Evolutionary conservation across 1,284 basidiomycete genomes (phyloP).

Genomic region (Rhodotorula mucilaginosa): DNA sequence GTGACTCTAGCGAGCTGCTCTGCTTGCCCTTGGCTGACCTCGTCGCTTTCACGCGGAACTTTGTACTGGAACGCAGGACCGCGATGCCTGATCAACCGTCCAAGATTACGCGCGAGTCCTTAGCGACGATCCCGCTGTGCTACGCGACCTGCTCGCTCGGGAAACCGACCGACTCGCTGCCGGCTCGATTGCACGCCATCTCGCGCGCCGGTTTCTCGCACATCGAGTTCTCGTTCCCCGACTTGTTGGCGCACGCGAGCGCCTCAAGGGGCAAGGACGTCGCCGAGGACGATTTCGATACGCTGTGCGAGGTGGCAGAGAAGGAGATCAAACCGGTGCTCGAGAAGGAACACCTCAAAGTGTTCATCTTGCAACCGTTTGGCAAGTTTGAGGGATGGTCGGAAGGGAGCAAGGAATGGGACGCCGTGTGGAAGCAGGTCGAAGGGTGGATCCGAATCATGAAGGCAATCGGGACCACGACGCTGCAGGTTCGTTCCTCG

Average conservation of each 20-base stretch:
- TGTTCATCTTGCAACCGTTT: constrained; percentile 29
- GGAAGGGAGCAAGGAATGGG: constrained; percentile 17
- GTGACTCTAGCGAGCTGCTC: not conserved
- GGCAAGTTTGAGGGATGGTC: constrained; percentile 23
- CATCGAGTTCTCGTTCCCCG: constrained; percentile 41
- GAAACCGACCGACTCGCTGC: constrained; percentile 16
- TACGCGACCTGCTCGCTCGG: constrained; percentile 25
- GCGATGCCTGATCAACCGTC: not conserved
- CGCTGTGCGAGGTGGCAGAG: not conserved
- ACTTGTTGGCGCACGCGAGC: constrained; percentile 33
- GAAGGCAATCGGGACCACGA: constrained; percentile 12
- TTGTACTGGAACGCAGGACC: not conserved
- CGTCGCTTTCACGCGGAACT: not conserved
- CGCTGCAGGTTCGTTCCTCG: constrained; percentile 14
- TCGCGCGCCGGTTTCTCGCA: constrained; percentile 36
- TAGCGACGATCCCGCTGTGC: constrained; percentile 17
- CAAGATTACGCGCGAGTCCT: not conserved
- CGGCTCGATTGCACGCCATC: constrained; percentile 11
- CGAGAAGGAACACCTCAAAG: not conserved
- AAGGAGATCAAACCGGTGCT: not conserved
- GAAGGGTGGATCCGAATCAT: constrained; percentile 26
- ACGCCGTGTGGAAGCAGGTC: constrained; percentile 12
- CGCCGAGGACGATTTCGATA: constrained; percentile 15
- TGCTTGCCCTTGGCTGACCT: not conserved
- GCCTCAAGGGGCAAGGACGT: constrained; percentile 5